Percentiles rank a stretch among this genome's conserved stretches.
Conservation (phyloP, 495 filamentous ascomycete genomes). For the Immersiella caudata region DNA sequence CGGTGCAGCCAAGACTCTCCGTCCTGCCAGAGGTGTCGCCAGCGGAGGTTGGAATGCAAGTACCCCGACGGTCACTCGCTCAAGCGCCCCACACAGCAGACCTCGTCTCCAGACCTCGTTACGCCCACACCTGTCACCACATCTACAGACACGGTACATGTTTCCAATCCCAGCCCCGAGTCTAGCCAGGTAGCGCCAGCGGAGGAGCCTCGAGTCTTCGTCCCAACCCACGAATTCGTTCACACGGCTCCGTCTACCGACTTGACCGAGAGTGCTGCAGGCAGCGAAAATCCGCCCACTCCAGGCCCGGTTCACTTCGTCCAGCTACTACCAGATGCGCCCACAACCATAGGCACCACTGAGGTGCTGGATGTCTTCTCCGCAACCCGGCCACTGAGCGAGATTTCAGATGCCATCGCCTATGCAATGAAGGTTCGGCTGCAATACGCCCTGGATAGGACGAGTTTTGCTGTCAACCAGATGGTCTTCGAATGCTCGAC, state of each 20-base stretch:
- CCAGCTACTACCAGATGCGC: not conserved
- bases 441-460: slow-evolving; percentile 48
- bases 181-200: not conserved
- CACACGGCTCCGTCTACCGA: not conserved
- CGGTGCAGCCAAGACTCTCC: slow-evolving; percentile 55
- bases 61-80: slow-evolving; percentile 40
- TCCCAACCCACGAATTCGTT: not conserved
- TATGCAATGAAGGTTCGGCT: slow-evolving; percentile 40
- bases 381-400: not conserved
- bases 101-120: not conserved
- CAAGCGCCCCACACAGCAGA: not conserved
- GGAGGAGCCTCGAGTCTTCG: not conserved
- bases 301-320: not conserved
- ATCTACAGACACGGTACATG: not conserved
- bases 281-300: not conserved
- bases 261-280: not conserved
- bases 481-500: slow-evolving; percentile 54
- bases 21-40: slow-evolving; percentile 51
- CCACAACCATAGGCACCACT: not conserved
- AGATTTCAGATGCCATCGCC: not conserved
- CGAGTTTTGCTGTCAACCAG: slow-evolving; percentile 45
- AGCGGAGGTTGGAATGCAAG: slow-evolving; percentile 45
- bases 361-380: not conserved
- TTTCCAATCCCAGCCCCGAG: not conserved
- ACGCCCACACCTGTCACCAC: not conserved